These are phyloP conservation scores for Parietichytrium sp. DNA, from an alignment of 108 stramenopile species.

Conservation along the genomic window DNA sequence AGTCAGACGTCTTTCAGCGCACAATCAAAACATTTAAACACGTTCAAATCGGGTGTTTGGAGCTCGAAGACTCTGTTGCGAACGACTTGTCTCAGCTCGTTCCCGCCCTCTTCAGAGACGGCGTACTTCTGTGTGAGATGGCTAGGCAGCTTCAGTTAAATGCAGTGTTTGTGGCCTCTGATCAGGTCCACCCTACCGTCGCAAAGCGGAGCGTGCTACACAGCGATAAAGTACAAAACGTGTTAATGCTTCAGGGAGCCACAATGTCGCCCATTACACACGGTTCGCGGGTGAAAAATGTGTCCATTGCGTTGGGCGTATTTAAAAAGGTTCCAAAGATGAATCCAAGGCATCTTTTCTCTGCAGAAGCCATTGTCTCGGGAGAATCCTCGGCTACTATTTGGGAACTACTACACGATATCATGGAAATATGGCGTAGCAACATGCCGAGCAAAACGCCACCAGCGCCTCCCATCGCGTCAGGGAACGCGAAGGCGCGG, in stretches of 20 bases:
- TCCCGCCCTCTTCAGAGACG: not conserved
- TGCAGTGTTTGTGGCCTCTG: not conserved
- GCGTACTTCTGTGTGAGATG: not conserved
- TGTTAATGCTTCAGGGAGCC: not conserved
- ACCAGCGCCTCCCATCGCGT: too few species aligned
- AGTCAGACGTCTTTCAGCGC: not conserved
- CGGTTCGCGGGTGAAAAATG: conserved; percentile 23
- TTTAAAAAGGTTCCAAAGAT: not conserved
- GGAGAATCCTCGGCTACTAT: not conserved
- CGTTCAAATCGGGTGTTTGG: not conserved
- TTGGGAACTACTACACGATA: not conserved
- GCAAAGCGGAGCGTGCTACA: not conserved
- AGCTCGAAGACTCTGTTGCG: too few species aligned
- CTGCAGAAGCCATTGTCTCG: not conserved
- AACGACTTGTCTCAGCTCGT: not conserved
- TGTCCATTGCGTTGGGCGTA: not conserved
- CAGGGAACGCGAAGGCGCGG: too few species aligned
- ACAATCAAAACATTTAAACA: not conserved
- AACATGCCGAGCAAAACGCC: too few species aligned
- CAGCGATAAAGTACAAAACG: not conserved
- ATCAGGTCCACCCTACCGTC: not conserved
- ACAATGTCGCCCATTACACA: not conserved
- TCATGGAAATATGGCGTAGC: not conserved
- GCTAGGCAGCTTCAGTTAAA: not conserved
- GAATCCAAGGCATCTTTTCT: not conserved